Evolutionary conservation across 140 eudicot species (phyloP).

Genomic region (Ambrosia hybrid): DNA sequence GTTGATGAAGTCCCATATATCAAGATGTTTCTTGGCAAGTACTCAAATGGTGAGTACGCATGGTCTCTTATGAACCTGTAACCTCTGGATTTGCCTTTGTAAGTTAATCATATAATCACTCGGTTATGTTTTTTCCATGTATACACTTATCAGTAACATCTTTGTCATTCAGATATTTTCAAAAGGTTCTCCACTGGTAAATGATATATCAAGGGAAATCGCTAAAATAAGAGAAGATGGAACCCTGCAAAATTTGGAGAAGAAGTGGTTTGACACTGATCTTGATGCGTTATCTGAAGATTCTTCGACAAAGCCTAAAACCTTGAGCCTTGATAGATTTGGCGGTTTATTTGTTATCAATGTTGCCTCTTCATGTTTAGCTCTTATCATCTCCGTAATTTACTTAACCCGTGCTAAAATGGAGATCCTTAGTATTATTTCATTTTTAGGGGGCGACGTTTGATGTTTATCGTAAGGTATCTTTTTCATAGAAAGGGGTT

Average conservation of each 20-base stretch:
- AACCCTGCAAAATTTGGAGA: conserved; percentile 34
- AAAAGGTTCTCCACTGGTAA: conserved; percentile 35
- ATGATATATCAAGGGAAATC: conserved; percentile 41
- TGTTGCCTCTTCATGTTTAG: conserved; percentile 18
- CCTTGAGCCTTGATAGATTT: conserved; percentile 30
- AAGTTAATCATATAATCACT: conserved; percentile 14
- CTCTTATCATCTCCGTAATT: conserved; percentile 14
- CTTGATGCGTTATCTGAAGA: conserved; percentile 11
- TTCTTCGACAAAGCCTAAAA: conserved; percentile 8
- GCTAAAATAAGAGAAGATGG: conserved; percentile 47
- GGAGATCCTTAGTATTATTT: conserved; percentile 8
- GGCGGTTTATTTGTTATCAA: conserved; percentile 39
- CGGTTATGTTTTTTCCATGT: not conserved
- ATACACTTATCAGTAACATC: not conserved
- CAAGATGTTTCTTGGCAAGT: conserved; percentile 32
- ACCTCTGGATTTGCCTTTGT: conserved; percentile 35
- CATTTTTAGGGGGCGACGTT: not conserved
- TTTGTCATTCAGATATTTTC: conserved; percentile 26
- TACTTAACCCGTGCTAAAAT: not conserved
- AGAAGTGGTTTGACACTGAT: conserved; percentile 32
- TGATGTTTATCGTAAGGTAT: conserved; percentile 2
- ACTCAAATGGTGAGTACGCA: conserved; percentile 25
- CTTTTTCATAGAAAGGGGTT: conserved; percentile 8
- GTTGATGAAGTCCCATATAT: conserved; percentile 49
- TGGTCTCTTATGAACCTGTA: conserved; percentile 25